These are phyloP conservation scores for Phaeodactylum tricornutum DNA, from an alignment of 108 stramenopile species.

Conservation along the genomic window DNA sequence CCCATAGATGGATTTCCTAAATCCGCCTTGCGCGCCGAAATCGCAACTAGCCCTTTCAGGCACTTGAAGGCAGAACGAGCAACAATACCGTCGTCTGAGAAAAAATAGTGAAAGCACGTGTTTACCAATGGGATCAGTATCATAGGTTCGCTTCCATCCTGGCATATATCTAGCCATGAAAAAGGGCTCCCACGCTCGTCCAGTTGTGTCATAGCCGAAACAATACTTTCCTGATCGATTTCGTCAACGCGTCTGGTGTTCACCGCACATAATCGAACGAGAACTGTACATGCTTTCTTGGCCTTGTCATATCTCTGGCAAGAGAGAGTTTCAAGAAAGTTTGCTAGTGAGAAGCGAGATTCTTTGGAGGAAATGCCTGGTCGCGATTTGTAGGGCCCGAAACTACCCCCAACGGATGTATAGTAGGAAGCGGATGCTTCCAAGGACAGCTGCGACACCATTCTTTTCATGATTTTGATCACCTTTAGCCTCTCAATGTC, in stretches of 20 bases:
- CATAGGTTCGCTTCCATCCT: constrained; percentile 16
- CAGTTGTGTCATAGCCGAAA: constrained; percentile 58
- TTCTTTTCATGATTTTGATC: constrained; percentile 44
- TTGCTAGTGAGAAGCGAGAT: constrained; percentile 26
- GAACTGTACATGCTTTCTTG: constrained; percentile 15
- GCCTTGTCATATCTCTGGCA: constrained; percentile 4
- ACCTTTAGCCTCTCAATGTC: constrained; percentile 48
- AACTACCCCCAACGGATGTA: constrained; percentile 27
- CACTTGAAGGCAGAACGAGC: constrained; percentile 57
- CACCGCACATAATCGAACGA: constrained; percentile 35
- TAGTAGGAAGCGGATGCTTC: constrained; percentile 28
- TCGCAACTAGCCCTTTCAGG: constrained; percentile 44
- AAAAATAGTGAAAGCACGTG: constrained; percentile 59
- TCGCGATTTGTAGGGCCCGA: constrained; percentile 57
- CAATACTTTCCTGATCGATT: constrained; percentile 58
- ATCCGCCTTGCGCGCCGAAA: constrained; percentile 26
- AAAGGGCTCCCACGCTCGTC: constrained; percentile 13
- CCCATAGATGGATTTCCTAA: background rate
- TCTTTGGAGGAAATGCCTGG: constrained; percentile 37
- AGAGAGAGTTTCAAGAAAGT: constrained; percentile 6
- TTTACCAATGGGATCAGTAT: constrained; percentile 50
- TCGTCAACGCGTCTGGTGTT: constrained; percentile 67
- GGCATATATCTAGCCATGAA: constrained; percentile 33
- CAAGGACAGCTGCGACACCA: constrained; percentile 32
- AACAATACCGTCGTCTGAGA: constrained; percentile 66